Evolutionary conservation across 805 yeast species (phyloP), one percentile per base, ranked within the genome.

Genomic region (Ogataea corticis): DNA sequence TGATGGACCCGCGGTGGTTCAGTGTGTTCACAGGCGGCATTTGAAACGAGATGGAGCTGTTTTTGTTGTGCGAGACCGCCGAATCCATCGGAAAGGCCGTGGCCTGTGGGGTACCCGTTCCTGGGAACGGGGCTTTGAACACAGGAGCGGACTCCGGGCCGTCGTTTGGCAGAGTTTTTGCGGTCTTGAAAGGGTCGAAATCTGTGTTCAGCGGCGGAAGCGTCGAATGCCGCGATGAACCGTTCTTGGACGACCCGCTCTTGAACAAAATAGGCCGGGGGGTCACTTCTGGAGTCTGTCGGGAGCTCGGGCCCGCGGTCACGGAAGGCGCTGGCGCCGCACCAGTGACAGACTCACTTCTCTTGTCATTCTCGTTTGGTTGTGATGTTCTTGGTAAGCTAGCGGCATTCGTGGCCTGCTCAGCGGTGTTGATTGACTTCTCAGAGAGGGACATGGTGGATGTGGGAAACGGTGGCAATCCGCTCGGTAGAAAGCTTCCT

Each of bases 1-100:
- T 73, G 41, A 79, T 78, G 1, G 83, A 79, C n/a, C 82, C 80
- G 45, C 85, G 63, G 52, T 79, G 80, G 50, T 74, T 75, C 29
- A 48, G 50, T 18, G 70, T 72, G 18, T 61, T 59, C 7, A 53
- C 62, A 10, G 72, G 62, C 1, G 77, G 74, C 15, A 73, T 76
- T 16, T 75, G 76, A 54, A 77, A 77, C 2, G 80, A 76, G 10
- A 77, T 62, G 3, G 67, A 51, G 32, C 68, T 55, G 16, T 54
- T 45, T 2, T 61, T 37, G 46, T 58, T 58, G 35, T 56, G 16
- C 4, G 51, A 49, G 12, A 50, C 38, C 5, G 54, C 43, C 13
- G 55, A 16, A 15, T 46, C 53, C 15, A 42, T 7, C n/a, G 44
- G 42, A 13, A 41, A 25, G 3, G 19, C 16, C 13, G 17, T 9